Evolutionary conservation across 176 grass and related monocot genomes (phyloP), one percentile per base, ranked within the genome.

Genomic region (Raddia guianensis): DNA sequence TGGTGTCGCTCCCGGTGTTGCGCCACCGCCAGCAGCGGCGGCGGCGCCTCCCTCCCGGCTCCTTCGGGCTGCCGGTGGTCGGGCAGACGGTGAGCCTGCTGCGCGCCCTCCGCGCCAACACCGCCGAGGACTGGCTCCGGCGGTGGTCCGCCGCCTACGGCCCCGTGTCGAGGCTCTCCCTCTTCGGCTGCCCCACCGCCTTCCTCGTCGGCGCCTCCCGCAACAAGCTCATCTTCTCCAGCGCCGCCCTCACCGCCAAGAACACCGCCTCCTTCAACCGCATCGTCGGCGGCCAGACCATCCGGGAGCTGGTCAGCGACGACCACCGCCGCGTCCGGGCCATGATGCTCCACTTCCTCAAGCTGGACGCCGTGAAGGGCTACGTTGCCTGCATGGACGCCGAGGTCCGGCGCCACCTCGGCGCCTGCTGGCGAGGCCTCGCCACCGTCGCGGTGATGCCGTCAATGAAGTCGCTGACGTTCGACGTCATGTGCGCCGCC

Each of bases 221-320:
- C 2, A 76, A 91, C 80, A 83, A 84, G 70, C 76, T 91, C 49
- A 12, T 89, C 55, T 89, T 89, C 87, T 0, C 3, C 45, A 85
- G 44, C 57, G 18, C 73, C 14, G 12, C 11, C 1, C 60, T 83
- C 12, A 52, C 60, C 19, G 14, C 81, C 49, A 75, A 55, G 60
- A 10, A 3, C 9, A 46, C 44, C 3, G 11, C 4, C 8, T 85
- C 87, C 2, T 8, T 84, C 13, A 48, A 72, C 20, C 58, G 64
- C 6, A 89, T 89, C 27, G 40, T 85, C 2, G 82, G 87, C 12
- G 34, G 61, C 4, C 47, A 69, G 33, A 80, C 47, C 13, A 51
- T 84, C 33, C 2, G 63, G 5, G 81, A 89, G 32, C 10, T 89
- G 20, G 35, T 16, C 16, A 70, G 87, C 49, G 64, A 81, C 9